Evolutionary conservation across 495 filamentous ascomycete genomes (phyloP).

Genomic region (Astrothelium subdiscretum): DNA sequence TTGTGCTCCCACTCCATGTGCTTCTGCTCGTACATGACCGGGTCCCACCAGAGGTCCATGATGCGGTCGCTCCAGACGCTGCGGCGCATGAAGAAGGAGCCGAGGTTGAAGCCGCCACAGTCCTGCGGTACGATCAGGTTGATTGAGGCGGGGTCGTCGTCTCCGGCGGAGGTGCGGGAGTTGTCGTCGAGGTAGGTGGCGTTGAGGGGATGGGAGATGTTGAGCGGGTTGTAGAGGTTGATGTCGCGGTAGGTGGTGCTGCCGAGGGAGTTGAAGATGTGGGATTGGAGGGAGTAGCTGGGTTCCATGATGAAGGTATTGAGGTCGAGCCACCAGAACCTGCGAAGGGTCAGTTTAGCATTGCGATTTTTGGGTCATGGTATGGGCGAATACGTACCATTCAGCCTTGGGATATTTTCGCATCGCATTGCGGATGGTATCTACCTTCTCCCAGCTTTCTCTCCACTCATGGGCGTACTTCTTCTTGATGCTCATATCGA

Average conservation of each 20-base stretch:
- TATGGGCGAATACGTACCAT: constrained; percentile 50
- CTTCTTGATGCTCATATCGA: constrained; percentile 97
- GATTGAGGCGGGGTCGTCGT: constrained; percentile 61
- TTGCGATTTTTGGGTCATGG: not conserved
- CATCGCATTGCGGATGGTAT: constrained; percentile 83
- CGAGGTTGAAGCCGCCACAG: constrained; percentile 92
- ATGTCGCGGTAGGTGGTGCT: constrained; percentile 86
- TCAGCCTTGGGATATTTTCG: constrained; percentile 90
- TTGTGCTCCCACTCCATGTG: constrained; percentile 99
- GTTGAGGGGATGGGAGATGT: constrained; percentile 70
- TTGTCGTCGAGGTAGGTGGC: constrained; percentile 60
- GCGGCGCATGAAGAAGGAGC: constrained; percentile 83
- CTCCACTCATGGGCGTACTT: constrained; percentile 98
- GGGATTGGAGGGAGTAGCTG: constrained; percentile 75
- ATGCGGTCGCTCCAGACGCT: constrained; percentile 83
- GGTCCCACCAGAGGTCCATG: constrained; percentile 98
- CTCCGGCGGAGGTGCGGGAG: constrained; percentile 59
- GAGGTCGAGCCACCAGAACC: constrained; percentile 99
- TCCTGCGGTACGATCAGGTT: constrained; percentile 87
- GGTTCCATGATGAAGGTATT: constrained; percentile 98
- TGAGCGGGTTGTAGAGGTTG: constrained; percentile 88
- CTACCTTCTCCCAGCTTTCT: constrained; percentile 98
- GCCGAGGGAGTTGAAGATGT: constrained; percentile 74
- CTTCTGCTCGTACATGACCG: constrained; percentile 93
- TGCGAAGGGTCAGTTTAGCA: constrained; percentile 27